Conservation (phyloP, 2,329 filamentous ascomycete species). For the Didymella pinodella region DNA sequence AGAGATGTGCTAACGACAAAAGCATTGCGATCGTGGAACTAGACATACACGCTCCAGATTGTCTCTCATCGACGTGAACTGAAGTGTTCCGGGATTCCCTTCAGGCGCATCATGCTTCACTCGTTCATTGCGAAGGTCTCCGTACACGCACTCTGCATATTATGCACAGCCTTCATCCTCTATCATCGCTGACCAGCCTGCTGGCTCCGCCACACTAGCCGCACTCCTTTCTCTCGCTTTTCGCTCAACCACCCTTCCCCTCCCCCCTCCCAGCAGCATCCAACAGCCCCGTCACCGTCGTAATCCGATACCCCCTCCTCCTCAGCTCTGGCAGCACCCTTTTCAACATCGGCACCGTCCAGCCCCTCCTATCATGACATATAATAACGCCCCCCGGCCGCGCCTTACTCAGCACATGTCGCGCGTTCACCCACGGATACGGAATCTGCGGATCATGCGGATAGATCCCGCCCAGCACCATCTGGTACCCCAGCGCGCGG, state of each 20-base stretch:
- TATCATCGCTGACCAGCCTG: neutral
- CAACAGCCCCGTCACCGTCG: constrained; percentile 63
- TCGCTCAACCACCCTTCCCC: neutral
- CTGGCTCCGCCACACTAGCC: neutral
- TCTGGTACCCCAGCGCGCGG: constrained; percentile 68
- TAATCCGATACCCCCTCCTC: constrained; percentile 72
- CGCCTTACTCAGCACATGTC: constrained; percentile 81
- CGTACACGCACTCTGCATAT: neutral
- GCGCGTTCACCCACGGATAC: constrained; percentile 73
- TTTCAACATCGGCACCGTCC: constrained; percentile 81
- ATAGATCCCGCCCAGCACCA: constrained; percentile 86
- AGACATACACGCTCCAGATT: neutral
- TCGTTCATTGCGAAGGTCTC: neutral
- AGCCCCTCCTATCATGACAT: constrained; percentile 83
- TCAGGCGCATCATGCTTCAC: neutral
- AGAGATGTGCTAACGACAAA: no score
- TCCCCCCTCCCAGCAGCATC: constrained; percentile 12
- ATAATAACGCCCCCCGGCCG: constrained; percentile 80
- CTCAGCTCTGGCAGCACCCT: constrained; percentile 75
- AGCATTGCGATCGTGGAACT: neutral
- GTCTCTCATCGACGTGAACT: neutral
- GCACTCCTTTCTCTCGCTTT: neutral
- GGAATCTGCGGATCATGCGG: constrained; percentile 89
- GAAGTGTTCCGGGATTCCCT: neutral
- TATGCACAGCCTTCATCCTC: neutral